Evolutionary conservation across 345 rosid species (phyloP).

Genomic region (Citrus trifoliata): DNA sequence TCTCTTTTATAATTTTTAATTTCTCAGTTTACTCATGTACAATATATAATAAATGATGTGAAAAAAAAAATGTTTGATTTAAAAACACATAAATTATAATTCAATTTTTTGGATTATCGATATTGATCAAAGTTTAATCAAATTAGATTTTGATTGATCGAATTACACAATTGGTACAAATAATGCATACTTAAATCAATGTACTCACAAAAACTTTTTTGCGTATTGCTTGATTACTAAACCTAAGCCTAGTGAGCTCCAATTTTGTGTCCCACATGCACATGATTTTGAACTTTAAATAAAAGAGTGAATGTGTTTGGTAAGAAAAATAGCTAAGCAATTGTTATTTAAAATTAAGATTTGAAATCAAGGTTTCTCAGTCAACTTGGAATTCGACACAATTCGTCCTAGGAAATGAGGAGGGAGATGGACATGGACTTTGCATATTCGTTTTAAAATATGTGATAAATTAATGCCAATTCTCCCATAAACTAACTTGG

Average conservation of each 20-base stretch:
- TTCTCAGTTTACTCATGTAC: no score
- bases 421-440: constrained; percentile 1
- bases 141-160: not conserved
- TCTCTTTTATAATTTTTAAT: no score
- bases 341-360: not conserved
- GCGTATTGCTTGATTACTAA: no score
- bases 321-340: not conserved
- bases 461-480: no score
- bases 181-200: not conserved
- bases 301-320: constrained; percentile 11
- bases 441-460: not conserved
- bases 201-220: not conserved
- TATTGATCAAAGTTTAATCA: not conserved
- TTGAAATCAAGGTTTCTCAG: not conserved
- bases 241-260: not conserved
- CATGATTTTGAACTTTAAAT: not conserved
- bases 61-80: no score
- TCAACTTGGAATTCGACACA: constrained; percentile 19
- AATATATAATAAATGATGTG: no score
- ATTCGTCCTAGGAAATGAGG: constrained; percentile 14
- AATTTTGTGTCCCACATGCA: not conserved
- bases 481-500: not conserved
- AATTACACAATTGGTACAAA: not conserved
- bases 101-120: not conserved
- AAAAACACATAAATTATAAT: not conserved